Evolutionary conservation across 441 rosid species (phyloP), one percentile per base, ranked within the genome.

Genomic region (Pelargonium cotyledonis): DNA sequence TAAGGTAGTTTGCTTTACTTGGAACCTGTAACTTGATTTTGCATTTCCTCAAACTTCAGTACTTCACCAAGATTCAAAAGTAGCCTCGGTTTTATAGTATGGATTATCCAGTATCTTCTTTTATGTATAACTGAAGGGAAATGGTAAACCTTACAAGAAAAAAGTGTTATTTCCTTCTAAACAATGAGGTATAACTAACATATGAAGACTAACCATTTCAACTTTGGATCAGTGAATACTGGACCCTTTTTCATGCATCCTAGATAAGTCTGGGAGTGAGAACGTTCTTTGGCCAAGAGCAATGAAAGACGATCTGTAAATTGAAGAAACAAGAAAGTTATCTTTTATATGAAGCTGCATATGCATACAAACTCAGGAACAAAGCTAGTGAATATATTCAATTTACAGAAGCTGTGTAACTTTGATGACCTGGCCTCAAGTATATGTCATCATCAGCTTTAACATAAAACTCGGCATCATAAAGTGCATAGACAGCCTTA

Each of bases 161-260:
- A 6, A 11, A 6, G 0, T 60, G 1, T 19, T 60, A 7, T 19
- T 29, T 60, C 19, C 3, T 21, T 23, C 6, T 29, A 62, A 43
- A 69, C 21, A 61, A 70, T 14, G 46, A 40, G 14, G 0, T 65
- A 5, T 43, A 67, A 44, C 4, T 8, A 64, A 43, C 61, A 57
- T 43, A 70, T 12, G 4, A 73, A 19, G 60, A 75, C 90, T 66
- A 23, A 88, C 97, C 96, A 88, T 84, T 91, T 94, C 14, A 91
- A 86, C 67, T 86, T 87, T 49, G 92, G 90, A 84, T 94, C 88
- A 68, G 87, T 88, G 74, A 89, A 91, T 67, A 91, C 91, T 0
- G 89, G 89, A 70, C 98, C 96, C 77, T 91, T 91, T 67, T 91
- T 94, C 89, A 91, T 68, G 88, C 98, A 94, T 72, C 97, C 98